Evolutionary conservation across 2,329 filamentous ascomycete species (phyloP).

Genomic region (Bimuria novae-zelandiae): DNA sequence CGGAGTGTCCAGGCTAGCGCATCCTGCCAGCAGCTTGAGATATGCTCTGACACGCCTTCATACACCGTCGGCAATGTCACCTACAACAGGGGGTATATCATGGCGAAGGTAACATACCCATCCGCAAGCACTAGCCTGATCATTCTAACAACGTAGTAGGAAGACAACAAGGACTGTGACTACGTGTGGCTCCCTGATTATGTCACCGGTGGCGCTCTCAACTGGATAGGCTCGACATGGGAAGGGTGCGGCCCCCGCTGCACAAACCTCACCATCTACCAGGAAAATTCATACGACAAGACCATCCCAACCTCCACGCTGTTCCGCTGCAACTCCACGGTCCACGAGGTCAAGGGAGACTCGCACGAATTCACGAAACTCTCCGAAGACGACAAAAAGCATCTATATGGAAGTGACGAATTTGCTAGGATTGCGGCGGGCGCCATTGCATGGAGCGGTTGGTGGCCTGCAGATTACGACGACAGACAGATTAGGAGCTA

Average conservation of each 20-base stretch:
- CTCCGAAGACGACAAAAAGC: conserved; percentile 15
- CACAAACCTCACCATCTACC: conserved; percentile 41
- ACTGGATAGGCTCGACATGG: conserved; percentile 28
- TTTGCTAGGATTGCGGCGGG: conserved; percentile 39
- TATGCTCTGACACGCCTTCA: conserved; percentile 1
- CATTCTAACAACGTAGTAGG: conserved; percentile 2
- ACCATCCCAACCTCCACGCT: conserved; percentile 19
- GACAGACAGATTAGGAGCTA: conserved; percentile 27
- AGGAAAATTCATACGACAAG: conserved; percentile 12
- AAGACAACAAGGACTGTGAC: conserved; percentile 19
- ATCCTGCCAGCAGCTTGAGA: conserved; percentile 27
- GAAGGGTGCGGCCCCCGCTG: conserved; percentile 36
- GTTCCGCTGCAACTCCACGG: conserved; percentile 36
- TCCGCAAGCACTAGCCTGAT: not conserved
- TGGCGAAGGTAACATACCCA: conserved; percentile 16
- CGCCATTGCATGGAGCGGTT: conserved; percentile 40
- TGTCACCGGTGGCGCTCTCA: conserved; percentile 24
- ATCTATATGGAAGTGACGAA: conserved; percentile 32
- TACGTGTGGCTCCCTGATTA: conserved; percentile 20
- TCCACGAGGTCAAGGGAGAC: conserved; percentile 17
- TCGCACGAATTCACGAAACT: conserved; percentile 28
- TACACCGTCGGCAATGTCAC: not conserved
- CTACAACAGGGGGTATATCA: conserved; percentile 14
- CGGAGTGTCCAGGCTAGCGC: conserved; percentile 28
- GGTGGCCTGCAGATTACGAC: conserved; percentile 12